phyloP scores from a whole-genome alignment of 306 rosid species.

The Luffa aegyptiaca region DNA sequence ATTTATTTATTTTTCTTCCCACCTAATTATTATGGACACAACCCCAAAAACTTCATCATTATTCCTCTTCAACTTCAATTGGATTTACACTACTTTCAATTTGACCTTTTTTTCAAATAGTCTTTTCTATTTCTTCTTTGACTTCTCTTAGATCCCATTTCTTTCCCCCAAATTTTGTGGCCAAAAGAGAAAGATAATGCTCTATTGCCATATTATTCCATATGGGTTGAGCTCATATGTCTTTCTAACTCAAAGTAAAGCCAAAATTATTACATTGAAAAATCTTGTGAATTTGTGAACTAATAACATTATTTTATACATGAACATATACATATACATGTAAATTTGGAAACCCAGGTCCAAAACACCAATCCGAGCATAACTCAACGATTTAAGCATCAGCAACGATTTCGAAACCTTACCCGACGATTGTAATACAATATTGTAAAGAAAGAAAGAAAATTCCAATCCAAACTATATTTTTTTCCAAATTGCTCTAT shows the following conservation, averaged over 20 bases:
- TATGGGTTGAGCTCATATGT: not conserved
- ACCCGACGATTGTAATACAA: not conserved
- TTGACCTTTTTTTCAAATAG: not conserved
- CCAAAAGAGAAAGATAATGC: not conserved
- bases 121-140: not conserved
- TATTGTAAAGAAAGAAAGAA: not conserved
- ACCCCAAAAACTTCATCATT: constrained; percentile 12
- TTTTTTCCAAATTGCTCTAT: not conserved
- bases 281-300: not conserved
- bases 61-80: not conserved
- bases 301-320: not conserved
- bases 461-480: not conserved
- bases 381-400: not conserved
- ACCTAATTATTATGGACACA: constrained; percentile 26
- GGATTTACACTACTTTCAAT: not conserved
- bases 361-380: not conserved
- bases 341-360: not conserved
- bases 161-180: not conserved
- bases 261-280: not conserved
- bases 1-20: constrained; percentile 25
- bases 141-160: not conserved
- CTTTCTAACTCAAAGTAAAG: not conserved
- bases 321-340: not conserved
- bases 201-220: not conserved
- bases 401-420: not conserved